Base-by-base conservation (phyloP, 176 grass and related monocot genomes). In the Carex parvula region DNA sequence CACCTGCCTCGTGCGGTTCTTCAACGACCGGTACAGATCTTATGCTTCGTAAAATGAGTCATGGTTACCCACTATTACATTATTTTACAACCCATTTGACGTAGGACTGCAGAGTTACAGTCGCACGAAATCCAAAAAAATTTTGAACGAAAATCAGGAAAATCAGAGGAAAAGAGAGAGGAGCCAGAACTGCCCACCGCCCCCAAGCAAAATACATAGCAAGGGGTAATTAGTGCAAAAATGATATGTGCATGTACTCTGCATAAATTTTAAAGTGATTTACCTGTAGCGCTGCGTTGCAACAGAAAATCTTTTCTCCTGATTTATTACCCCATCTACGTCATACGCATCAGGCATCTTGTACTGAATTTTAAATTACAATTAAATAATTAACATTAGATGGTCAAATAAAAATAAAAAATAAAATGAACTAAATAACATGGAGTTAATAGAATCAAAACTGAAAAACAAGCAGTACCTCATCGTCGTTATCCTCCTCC, bases 281-380 rank as follows among this genome's bases (percentile, higher is more conserved):
- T 83, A 94, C 92, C 86, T 87, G 84, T 98, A 98, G 14, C 91
- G 89, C 60, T 93, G 91, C 62, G 87, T 67, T 78, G 91, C 95
- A 58, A 92, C 95, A 37, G 89, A 92, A 88, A 98, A 98, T 90
- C 95, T 93, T 84, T 94, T 98, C 64, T 94, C 95, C 90, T 98
- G 95, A 90, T 94, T 98, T 79, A 94, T 84, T 82, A 84, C 85
- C 69, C 94, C 92, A 81, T 89, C 95, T 77, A 90, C 76, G 61
- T 98, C 95, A 91, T 98, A 98, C 70, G 92, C 92, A 79, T 98
- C 92, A 87, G 95, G 95, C 91, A 98, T 98, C 86, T 86, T 94
- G 79, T 98, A 98, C 95, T 94, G 87, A 72, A 92, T 83, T 77
- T 20, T 46, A 83, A 10, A 29, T 76, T 55, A 76, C 26, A 54